Evolutionary conservation across 148 eudicot species (phyloP).

Genomic region (Nepenthes mirabilis): DNA sequence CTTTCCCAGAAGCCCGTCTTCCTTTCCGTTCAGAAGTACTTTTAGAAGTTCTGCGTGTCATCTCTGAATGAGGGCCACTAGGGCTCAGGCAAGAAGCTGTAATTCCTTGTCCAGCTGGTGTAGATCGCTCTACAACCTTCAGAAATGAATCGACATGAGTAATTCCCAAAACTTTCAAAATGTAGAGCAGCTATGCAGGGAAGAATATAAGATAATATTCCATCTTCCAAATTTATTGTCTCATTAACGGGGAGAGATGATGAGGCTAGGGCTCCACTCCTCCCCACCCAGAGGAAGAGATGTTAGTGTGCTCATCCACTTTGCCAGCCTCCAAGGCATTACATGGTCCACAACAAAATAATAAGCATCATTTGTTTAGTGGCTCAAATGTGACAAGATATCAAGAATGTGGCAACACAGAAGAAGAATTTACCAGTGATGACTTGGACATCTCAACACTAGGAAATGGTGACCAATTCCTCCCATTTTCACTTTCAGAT

Average conservation of each 20-base stretch:
- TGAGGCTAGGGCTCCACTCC: too few species aligned
- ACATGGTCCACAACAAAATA: too few species aligned
- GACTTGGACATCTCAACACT: slow-evolving; percentile 20
- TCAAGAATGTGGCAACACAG: background rate
- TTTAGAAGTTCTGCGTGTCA: slow-evolving; percentile 17
- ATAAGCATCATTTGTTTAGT: too few species aligned
- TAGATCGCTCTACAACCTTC: slow-evolving; percentile 7
- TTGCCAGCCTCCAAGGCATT: too few species aligned
- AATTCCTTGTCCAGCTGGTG: slow-evolving; percentile 7
- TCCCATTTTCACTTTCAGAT: slow-evolving; percentile 23
- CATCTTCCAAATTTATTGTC: too few species aligned
- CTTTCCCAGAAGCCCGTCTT: slow-evolving; percentile 46
- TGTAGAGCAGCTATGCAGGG: too few species aligned
- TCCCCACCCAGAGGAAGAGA: too few species aligned
- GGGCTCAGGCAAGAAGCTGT: slow-evolving; percentile 27
- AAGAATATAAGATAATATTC: too few species aligned
- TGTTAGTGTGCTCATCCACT: too few species aligned
- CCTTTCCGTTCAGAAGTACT: slow-evolving; percentile 46
- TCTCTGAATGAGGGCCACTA: slow-evolving; percentile 20
- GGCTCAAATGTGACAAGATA: background rate
- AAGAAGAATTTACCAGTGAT: slow-evolving; percentile 15
- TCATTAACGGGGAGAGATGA: background rate
- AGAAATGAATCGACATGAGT: background rate
- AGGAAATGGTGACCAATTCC: slow-evolving; percentile 31
- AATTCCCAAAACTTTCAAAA: background rate